Evolutionary conservation across 768 basidiomycete genomes (phyloP), one percentile per base, ranked within the genome.

Genomic region (Vararia minispora): DNA sequence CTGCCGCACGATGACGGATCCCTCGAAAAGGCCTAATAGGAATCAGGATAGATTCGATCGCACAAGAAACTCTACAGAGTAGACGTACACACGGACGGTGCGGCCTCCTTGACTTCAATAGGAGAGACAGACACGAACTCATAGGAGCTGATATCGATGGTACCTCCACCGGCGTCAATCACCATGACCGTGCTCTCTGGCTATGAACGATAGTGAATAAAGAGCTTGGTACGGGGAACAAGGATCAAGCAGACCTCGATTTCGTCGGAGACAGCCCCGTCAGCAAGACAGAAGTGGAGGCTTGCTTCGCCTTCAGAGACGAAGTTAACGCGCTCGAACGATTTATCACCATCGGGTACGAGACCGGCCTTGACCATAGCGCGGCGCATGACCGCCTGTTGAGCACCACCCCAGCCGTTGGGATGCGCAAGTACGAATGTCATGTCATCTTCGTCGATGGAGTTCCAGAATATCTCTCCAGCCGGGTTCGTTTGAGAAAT

Each of bases 101-200:
- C 66, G 20, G 72, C 64, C 51, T 76, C 75, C 38, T 71, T 65
- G 22, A 72, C 64, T 0, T 47, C 36, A 8, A 55, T 46, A 1
- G 52, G 46, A 3, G 48, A 42, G 1, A 57, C 40, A 2, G 47
- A 53, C n/a, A 46, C 47, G 47, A 65, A 62, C 22, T 60, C 61
- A 40, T 78, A 79, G 10, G 69, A 60, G 41, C 71, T 76, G 28
- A 78, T 58, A 43, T 79, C 76, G 20, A 79, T 59, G 0, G 74
- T 79, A 14, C 74, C 76, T 29, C 74, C 74, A 6, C 76, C 76
- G 3, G 74, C 72, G 41, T 79, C 74, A n/a, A 77, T 66, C 24
- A 78, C 59, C 41, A 72, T 56, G 3, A 75, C 56, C 1, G 68
- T 70, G 31, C 69, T 51, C 10, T 65, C 65, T 11, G 52, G 56